Evolutionary conservation across 2,329 filamentous ascomycete species (phyloP), one percentile per base, ranked within the genome.

Genomic region (Amesomyces nigricolor): DNA sequence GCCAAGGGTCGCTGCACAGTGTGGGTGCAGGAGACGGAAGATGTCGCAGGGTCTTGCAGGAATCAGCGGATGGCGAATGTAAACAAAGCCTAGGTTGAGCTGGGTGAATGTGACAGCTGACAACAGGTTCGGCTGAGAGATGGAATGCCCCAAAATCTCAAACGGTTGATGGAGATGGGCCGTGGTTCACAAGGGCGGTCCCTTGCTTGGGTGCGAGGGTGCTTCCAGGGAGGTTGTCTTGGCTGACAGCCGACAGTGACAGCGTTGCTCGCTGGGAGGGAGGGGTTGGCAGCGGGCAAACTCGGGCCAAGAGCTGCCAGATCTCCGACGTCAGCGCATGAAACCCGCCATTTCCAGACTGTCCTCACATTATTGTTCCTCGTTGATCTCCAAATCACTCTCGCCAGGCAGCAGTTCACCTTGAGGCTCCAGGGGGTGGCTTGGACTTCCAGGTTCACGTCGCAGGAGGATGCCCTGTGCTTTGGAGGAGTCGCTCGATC

Each of bases 311-410:
- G 65, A 65, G 43, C 44, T 67, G 66, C 66, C 67, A 63, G 69
- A 65, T 71, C 67, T 71, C 70, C 74, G 73, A 78, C 75, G 75
- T 78, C 75, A 78, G 74, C 72, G 75, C 73, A 73, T 73, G 67
- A 72, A 69, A 58, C 62, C 43, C 19, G 14, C 47, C 52, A 19
- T 32, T 32, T 42, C 37, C 44, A 49, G 32, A 37, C 22, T 48
- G 10, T 42, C 50, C 45, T 47, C 22, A 26, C 22, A 26, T 26
- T 26, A 1, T 26, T 5, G 22, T 26, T 26, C 22, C 22, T 26
- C 22, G 4, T 26, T 26, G 22, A 26, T 26, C 22, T 26, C 22
- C 22, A 26, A 26, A 26, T 26, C 22, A 26, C 22, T 26, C 7
- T 53, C 30, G 17, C 53, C 54, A 61, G 57, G 52, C 59, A 56